Percentiles rank a stretch among this genome's conserved stretches.
Conservation (phyloP, 2,329 filamentous ascomycete genomes). For the Aspergillus amoenus region DNA sequence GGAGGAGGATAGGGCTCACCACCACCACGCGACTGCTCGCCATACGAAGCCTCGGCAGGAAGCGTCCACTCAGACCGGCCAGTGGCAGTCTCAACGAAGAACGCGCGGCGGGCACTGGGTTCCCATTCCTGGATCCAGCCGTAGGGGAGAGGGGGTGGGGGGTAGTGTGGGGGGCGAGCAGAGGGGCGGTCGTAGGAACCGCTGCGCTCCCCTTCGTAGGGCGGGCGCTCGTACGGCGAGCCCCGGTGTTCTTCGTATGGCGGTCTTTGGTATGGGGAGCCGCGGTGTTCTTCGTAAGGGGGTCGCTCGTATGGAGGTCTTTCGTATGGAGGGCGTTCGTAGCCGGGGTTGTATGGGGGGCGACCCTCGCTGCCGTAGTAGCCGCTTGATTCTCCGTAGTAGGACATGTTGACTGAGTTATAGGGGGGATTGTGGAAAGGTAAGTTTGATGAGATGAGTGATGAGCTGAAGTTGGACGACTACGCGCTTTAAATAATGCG, state of each 20-base stretch:
- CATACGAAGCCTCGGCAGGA: conserved; percentile 38
- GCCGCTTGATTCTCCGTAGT: conserved; percentile 12
- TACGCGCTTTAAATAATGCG: conserved; percentile 3
- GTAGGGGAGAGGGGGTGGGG: conserved; percentile 53
- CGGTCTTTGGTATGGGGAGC: conserved; percentile 12
- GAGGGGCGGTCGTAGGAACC: conserved; percentile 15
- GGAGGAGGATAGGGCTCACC: conserved; percentile 22
- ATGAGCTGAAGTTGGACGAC: not conserved
- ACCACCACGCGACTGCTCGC: not conserved
- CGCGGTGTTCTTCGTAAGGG: not conserved
- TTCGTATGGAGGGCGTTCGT: conserved; percentile 14
- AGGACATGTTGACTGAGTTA: conserved; percentile 14
- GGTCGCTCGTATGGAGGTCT: conserved; percentile 12
- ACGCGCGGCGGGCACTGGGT: conserved; percentile 60
- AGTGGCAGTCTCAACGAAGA: conserved; percentile 62
- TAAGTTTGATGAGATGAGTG: not conserved
- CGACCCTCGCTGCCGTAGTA: conserved; percentile 11
- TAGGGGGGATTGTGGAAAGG: not conserved
- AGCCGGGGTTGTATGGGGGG: not conserved
- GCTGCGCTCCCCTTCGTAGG: conserved; percentile 12
- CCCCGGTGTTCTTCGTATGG: conserved; percentile 12
- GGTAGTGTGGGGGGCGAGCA: conserved; percentile 34
- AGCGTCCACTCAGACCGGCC: conserved; percentile 65
- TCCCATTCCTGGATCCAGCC: conserved; percentile 67
- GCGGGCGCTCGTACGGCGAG: conserved; percentile 5